Base-by-base conservation (phyloP, 495 filamentous ascomycete species). In the Trichoderma virens region DNA sequence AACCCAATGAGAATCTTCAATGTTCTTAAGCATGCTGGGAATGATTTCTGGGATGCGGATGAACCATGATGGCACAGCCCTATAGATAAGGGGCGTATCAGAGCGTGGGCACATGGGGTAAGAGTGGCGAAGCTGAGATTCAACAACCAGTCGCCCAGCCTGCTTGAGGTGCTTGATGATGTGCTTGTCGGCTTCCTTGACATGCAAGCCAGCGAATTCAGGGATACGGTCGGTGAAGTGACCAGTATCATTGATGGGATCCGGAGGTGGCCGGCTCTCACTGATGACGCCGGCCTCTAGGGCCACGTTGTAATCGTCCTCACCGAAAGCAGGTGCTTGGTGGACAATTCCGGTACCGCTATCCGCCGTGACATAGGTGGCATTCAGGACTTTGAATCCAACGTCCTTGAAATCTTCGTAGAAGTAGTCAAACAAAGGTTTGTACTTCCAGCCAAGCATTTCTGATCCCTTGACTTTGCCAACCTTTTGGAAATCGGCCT, bases 81-180 rank as follows among this genome's bases (percentile, higher is more conserved):
- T 86, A 74, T 97, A 94, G 72, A 98, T 97, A 66, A 98, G 81
- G 8, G 93, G 94, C 3, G 90, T 97, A 70, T 98, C 94, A 23
- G 92, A 97, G 31, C 94, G 87, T 84, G 91, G 93, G 76, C 94
- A 98, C 82, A 92, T 93, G 27, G 93, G 93, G 73, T 97, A 96
- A 66, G 90, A 93, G 79, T 98, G 94, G 74, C 85, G 95, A 62
- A 96, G 84, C 75, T 96, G 92, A 39, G 90, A 89, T 64, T 97
- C 91, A 35, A 95, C 90, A 38, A 98, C 82, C 62, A 98, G 65
- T 47, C 93, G 86, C 25, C 90, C 91, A 38, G 80, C 86, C 41
- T 81, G 85, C 76, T 93, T 96, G 27, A 98, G 80, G 69, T 93
- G 75, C 74, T 95, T 96, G 73, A 97, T 93, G 78, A 98, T 98